These are phyloP conservation scores for Trichocomaceae sp. DNA, from an alignment of 2,329 filamentous ascomycete species.

Conservation along the genomic window DNA sequence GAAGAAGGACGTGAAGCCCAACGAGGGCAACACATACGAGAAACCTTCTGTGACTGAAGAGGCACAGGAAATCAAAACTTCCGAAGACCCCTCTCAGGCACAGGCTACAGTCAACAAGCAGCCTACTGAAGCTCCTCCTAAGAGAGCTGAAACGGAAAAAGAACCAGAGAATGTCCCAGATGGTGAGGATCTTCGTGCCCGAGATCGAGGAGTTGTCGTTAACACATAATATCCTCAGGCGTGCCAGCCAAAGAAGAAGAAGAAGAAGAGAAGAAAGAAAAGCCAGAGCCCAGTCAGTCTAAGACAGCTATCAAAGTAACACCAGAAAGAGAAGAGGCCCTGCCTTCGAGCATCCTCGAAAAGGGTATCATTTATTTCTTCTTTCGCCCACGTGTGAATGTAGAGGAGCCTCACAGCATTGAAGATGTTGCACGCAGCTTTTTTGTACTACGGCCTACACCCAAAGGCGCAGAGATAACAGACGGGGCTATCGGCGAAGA, in stretches of 20 bases:
- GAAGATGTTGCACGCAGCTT: conserved; percentile 70
- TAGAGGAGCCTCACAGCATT: conserved; percentile 62
- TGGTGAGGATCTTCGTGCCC: conserved; percentile 4
- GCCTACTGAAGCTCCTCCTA: conserved; percentile 10
- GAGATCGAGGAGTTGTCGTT: not conserved
- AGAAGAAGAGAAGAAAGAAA: conserved; percentile 4
- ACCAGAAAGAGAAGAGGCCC: conserved; percentile 44
- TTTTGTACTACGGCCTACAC: conserved; percentile 70
- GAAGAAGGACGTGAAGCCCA: conserved; percentile 24
- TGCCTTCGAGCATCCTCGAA: conserved; percentile 64
- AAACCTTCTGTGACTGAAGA: conserved; percentile 15
- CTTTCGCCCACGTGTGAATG: conserved; percentile 67
- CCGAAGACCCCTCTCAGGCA: conserved; percentile 19
- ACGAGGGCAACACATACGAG: conserved; percentile 8
- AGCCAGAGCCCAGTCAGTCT: conserved; percentile 15
- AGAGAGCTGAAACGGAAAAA: conserved; percentile 20
- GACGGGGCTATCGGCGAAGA: conserved; percentile 50
- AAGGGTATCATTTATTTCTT: conserved; percentile 93
- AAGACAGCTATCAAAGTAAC: conserved; percentile 45
- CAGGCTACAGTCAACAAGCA: conserved; percentile 10
- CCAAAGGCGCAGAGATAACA: conserved; percentile 60
- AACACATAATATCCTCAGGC: conserved; percentile 5
- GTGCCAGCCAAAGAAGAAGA: conserved; percentile 9
- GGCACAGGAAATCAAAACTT: conserved; percentile 20
- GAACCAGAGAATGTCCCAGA: conserved; percentile 11